phyloP scores from a whole-genome alignment of 208 protist species.

The Crithidia fasciculata region DNA sequence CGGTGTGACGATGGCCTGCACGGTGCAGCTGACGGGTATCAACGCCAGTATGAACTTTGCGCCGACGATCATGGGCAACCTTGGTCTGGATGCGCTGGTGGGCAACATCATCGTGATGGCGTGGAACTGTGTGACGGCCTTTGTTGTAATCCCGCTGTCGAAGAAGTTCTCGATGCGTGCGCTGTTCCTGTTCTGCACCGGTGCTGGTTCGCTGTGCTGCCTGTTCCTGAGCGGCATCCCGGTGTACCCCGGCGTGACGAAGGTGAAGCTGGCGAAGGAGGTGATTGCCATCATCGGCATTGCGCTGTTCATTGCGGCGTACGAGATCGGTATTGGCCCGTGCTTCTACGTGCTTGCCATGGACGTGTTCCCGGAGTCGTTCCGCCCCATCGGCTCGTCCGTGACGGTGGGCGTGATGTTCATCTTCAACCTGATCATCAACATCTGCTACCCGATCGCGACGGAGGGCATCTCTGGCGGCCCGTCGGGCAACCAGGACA shows the following conservation, averaged over 20 bases:
- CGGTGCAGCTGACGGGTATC: slow-evolving; percentile 58
- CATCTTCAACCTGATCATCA: slow-evolving; percentile 46
- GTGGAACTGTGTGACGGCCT: slow-evolving; percentile 50
- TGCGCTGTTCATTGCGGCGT: slow-evolving; percentile 43
- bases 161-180: slow-evolving; percentile 20
- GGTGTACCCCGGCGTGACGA: slow-evolving; percentile 28
- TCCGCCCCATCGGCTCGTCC: slow-evolving; percentile 36
- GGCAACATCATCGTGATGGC: slow-evolving; percentile 62
- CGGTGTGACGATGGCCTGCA: slow-evolving; percentile 32
- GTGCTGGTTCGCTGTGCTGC: slow-evolving; percentile 30
- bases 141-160: slow-evolving; percentile 42
- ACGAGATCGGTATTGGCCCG: slow-evolving; percentile 46
- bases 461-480: slow-evolving; percentile 45
- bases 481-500: slow-evolving; percentile 51
- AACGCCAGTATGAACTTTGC: slow-evolving; percentile 62
- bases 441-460: slow-evolving; percentile 45
- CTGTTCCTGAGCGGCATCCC: slow-evolving; percentile 31
- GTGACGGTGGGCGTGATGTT: slow-evolving; percentile 36
- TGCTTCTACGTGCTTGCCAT: slow-evolving; percentile 48
- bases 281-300: slow-evolving; percentile 42
- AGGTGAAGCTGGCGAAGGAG: slow-evolving; percentile 19
- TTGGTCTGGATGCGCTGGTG: slow-evolving; percentile 35
- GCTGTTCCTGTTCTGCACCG: slow-evolving; percentile 28
- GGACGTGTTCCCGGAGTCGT: slow-evolving; percentile 45
- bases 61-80: slow-evolving; percentile 37